Percentiles rank a stretch among this genome's conserved stretches.
Evolutionary conservation across 148 eudicot species (phyloP).

Genomic region (Fagopyrum homotropicum): DNA sequence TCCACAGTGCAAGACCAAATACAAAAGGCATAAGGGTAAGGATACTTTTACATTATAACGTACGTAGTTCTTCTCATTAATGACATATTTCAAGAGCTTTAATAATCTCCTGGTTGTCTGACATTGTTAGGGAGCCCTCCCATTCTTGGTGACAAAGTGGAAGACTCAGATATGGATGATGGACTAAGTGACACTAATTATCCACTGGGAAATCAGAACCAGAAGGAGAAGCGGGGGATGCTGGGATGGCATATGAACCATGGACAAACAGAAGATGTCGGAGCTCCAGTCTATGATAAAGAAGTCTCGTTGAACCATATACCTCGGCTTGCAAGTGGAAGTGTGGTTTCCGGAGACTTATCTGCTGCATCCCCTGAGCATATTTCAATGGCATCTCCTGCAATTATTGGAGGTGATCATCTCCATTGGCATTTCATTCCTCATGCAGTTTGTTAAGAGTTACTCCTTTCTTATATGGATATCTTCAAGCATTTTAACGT

Average conservation of each 20-base stretch:
- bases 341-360: conserved; percentile 37
- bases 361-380: conserved; percentile 39
- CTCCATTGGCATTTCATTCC: not conserved
- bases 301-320: conserved; percentile 28
- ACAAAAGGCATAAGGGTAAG: conserved; percentile 64
- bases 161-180: conserved; percentile 35
- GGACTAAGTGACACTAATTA: conserved; percentile 24
- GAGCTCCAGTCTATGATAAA: conserved; percentile 30
- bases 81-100: conserved; percentile 5
- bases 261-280: conserved; percentile 31
- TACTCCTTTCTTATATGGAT: not conserved
- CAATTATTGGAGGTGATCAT: conserved; percentile 27
- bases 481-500: not conserved
- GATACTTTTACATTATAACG: not conserved
- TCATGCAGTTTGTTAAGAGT: not conserved
- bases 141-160: conserved; percentile 30
- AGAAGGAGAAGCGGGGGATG: conserved; percentile 28
- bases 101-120: not conserved
- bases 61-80: not conserved
- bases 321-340: conserved; percentile 31
- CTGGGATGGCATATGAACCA: conserved; percentile 36
- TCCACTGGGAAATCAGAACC: conserved; percentile 14
- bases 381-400: conserved; percentile 33
- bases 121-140: conserved; percentile 32
- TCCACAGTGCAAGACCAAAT: conserved; percentile 77